phyloP scores from a whole-genome alignment of 805 yeast species.

The Candida ficus region DNA sequence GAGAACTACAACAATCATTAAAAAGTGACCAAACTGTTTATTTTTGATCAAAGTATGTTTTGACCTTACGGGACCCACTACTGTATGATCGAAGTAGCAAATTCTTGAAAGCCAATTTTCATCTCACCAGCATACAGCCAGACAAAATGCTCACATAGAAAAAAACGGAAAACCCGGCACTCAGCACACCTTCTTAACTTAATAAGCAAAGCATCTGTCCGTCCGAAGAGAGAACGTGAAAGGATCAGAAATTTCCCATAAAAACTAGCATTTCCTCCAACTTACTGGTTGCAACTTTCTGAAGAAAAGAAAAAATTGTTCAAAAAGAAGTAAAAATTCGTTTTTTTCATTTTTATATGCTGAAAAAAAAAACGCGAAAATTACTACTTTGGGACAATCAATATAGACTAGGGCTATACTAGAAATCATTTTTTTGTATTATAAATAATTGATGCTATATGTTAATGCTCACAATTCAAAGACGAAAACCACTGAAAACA shows the following conservation, averaged over 20 bases:
- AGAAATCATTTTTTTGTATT: too few species aligned
- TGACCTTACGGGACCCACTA: conserved; percentile 14
- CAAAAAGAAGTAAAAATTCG: background rate
- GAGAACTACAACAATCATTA: too few species aligned
- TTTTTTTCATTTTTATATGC: background rate
- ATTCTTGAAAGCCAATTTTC: conserved; percentile 10
- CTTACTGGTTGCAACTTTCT: conserved; percentile 12
- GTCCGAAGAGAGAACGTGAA: background rate
- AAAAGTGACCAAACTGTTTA: too few species aligned
- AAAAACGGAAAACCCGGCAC: background rate
- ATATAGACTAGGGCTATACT: too few species aligned
- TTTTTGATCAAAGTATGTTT: too few species aligned
- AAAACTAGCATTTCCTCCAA: too few species aligned
- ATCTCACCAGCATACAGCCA: conserved; percentile 10
- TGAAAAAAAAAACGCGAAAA: too few species aligned
- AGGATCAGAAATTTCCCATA: too few species aligned
- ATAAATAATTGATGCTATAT: background rate
- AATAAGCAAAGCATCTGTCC: conserved; percentile 12
- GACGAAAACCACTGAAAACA: conserved; percentile 28
- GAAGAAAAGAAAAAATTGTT: background rate
- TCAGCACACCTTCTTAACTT: conserved; percentile 13
- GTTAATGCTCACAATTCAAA: conserved; percentile 12
- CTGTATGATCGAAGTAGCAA: conserved; percentile 7
- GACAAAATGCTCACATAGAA: conserved; percentile 1
- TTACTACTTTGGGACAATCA: too few species aligned